Evolutionary conservation across 2,329 filamentous ascomycete species (phyloP).

Genomic region (Fusarium paranaense): DNA sequence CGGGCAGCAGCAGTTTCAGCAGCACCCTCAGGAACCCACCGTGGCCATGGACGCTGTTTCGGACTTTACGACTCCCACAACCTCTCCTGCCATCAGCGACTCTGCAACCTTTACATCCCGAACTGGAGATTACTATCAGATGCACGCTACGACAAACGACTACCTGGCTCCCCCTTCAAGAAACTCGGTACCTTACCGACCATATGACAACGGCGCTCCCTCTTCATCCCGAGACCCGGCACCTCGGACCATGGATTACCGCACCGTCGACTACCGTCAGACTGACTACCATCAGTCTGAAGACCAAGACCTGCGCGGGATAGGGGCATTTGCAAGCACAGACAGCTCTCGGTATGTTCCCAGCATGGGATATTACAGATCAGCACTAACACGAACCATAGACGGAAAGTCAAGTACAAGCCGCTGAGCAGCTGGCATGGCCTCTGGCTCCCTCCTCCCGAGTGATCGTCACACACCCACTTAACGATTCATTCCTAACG

Average conservation of each 20-base stretch:
- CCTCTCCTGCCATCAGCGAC: slow-evolving; percentile 43
- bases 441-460: slow-evolving; percentile 42
- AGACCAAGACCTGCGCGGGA: slow-evolving; percentile 40
- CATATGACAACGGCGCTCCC: neutral
- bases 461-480: neutral
- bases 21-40: slow-evolving; percentile 33
- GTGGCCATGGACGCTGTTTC: slow-evolving; percentile 33
- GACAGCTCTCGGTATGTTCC: slow-evolving; percentile 29
- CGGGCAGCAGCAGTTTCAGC: slow-evolving; percentile 36
- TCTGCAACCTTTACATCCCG: slow-evolving; percentile 39
- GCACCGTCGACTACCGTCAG: slow-evolving; percentile 26
- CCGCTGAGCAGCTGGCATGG: slow-evolving; percentile 45
- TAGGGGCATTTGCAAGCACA: slow-evolving; percentile 39
- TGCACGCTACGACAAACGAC: slow-evolving; percentile 17
- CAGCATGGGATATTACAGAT: neutral
- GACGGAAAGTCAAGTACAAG: slow-evolving; percentile 43
- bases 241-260: slow-evolving; percentile 19
- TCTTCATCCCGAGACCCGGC: slow-evolving; percentile 30
- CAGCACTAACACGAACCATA: slow-evolving; percentile 18
- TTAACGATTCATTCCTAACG: neutral
- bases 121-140: slow-evolving; percentile 26
- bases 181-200: slow-evolving; percentile 6
- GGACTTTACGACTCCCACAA: slow-evolving; percentile 39
- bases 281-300: slow-evolving; percentile 13
- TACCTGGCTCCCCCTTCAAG: slow-evolving; percentile 33